These are phyloP conservation scores for Colletotrichum salicis DNA, from an alignment of 2,329 filamentous ascomycete species.

Conservation along the genomic window DNA sequence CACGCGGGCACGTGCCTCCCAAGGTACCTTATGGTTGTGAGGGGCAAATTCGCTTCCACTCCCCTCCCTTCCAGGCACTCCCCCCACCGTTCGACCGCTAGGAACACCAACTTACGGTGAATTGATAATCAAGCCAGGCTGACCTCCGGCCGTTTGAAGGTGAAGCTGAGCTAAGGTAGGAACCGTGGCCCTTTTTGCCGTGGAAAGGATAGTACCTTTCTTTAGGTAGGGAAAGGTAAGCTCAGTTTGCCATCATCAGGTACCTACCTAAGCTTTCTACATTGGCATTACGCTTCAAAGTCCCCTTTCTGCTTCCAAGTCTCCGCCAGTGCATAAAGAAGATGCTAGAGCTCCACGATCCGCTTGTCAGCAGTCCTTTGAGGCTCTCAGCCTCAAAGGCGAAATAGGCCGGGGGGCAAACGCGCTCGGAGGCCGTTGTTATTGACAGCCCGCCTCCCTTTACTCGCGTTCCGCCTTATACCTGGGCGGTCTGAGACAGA, in stretches of 20 bases:
- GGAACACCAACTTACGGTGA: slow-evolving; percentile 14
- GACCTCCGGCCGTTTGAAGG: background rate
- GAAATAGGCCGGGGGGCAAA: background rate
- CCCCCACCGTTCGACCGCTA: slow-evolving; percentile 17
- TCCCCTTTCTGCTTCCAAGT: background rate
- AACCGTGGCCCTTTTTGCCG: background rate
- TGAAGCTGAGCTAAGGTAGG: background rate
- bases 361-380: background rate
- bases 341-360: background rate
- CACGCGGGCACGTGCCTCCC: slow-evolving; percentile 8
- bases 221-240: background rate
- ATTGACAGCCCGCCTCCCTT: slow-evolving; percentile 21
- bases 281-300: background rate
- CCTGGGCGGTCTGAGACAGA: slow-evolving; percentile 30
- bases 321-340: background rate
- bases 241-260: background rate
- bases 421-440: slow-evolving; percentile 18
- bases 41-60: slow-evolving; percentile 29
- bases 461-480: slow-evolving; percentile 12
- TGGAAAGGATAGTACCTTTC: too few relatives aligned
- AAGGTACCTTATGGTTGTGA: slow-evolving; percentile 12
- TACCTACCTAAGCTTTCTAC: background rate
- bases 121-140: slow-evolving; percentile 35
- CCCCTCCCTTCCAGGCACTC: slow-evolving; percentile 16
- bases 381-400: background rate